Conservation (phyloP, 441 rosid genomes). For the Biscutella laevigata region DNA sequence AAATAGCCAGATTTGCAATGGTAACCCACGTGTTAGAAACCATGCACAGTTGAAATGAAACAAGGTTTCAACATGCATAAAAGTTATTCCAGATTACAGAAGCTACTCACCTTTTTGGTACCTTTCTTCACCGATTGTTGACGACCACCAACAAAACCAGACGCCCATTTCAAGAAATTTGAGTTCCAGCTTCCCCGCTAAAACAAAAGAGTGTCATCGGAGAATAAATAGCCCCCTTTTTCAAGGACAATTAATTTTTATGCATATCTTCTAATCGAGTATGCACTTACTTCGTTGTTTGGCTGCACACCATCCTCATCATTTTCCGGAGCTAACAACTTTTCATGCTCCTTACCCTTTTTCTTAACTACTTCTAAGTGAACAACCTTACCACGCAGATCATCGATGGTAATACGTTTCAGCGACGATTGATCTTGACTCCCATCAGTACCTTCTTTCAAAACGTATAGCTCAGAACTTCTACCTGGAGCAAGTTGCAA, state of each 20-base stretch:
- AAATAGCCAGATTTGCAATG: conserved; percentile 9
- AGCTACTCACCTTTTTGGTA: conserved; percentile 26
- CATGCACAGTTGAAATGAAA: conserved; percentile 6
- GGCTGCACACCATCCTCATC: conserved; percentile 39
- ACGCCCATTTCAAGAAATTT: conserved; percentile 89
- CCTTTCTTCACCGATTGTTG: conserved; percentile 47
- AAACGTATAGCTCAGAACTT: conserved; percentile 77
- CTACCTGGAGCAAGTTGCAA: conserved; percentile 97
- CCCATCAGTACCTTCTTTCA: conserved; percentile 54
- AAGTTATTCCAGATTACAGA: conserved; percentile 2
- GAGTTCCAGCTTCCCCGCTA: conserved; percentile 84
- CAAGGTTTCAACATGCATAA: conserved; percentile 6
- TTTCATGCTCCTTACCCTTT: conserved; percentile 91
- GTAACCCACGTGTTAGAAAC: conserved; percentile 8
- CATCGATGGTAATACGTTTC: conserved; percentile 73
- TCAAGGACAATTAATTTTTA: conserved; percentile 9
- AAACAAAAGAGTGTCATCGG: neutral
- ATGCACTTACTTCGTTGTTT: conserved; percentile 43
- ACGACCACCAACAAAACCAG: conserved; percentile 71
- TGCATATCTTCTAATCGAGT: conserved; percentile 9
- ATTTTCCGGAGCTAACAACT: conserved; percentile 63
- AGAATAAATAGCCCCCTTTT: conserved; percentile 17
- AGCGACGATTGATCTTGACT: conserved; percentile 41
- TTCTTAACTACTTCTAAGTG: conserved; percentile 84
- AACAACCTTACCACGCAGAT: conserved; percentile 94